Percentiles rank a stretch among this genome's conserved stretches.
Conservation (phyloP, 192 early-diverging fungal species). For the Backusella parvicylindrica region DNA sequence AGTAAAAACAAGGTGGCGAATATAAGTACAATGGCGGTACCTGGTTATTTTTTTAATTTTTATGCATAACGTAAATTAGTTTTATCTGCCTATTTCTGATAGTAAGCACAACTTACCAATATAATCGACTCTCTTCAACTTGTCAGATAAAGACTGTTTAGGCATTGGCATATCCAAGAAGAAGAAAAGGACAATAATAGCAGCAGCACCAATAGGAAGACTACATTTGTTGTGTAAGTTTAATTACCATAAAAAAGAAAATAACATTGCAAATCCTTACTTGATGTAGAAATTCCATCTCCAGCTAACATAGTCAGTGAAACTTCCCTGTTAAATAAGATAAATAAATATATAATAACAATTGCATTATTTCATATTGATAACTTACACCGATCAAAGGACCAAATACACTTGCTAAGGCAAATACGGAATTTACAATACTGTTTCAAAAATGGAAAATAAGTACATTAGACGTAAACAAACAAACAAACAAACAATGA, state of each 20-base stretch:
- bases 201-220: conserved; percentile 72
- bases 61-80: not conserved
- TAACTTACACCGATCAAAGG: conserved; percentile 70
- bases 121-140: conserved; percentile 68
- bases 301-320: conserved; percentile 67
- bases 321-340: conserved; percentile 48
- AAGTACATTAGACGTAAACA: not conserved
- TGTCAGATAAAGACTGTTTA: conserved; percentile 47
- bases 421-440: conserved; percentile 79
- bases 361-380: not conserved
- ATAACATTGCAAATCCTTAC: not conserved
- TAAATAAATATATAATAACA: not conserved
- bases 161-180: conserved; percentile 68
- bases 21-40: conserved; percentile 25
- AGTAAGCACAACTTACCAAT: conserved; percentile 47
- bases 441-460: conserved; percentile 56
- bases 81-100: not conserved
- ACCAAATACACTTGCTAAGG: conserved; percentile 73
- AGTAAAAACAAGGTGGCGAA: conserved; percentile 59
- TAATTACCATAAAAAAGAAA: not conserved
- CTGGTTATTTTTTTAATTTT: not conserved
- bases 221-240: conserved; percentile 36
- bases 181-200: conserved; percentile 55
- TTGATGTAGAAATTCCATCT: conserved; percentile 54
- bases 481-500: not conserved